Evolutionary conservation across 805 yeast species (phyloP), one percentile per base, ranked within the genome.

Genomic region (Cyberlindnera mycetangii): DNA sequence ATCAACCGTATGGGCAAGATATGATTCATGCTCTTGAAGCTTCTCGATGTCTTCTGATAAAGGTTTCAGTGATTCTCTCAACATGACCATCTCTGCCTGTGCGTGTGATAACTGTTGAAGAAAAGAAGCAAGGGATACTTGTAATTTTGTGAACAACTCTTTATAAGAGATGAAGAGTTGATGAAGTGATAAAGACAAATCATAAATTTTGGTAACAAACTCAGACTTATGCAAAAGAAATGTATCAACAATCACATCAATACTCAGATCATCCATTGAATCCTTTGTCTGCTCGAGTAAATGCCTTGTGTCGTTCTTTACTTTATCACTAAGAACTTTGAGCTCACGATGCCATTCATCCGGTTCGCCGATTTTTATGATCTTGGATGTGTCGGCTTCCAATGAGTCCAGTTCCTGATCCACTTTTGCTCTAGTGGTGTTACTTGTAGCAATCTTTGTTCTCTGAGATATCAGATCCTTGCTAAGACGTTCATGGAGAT

Each of bases 1-100:
- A 58, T 86, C 93, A 12, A 78, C 70, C 1, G 83, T 78, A 27
- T 61, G 61, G 4, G 74, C 54, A 19, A 55, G 41, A 12, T 42
- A 28, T 2, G 54, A 47, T 42, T 50, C 57, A 2, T 52, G 35
- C 10, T 11, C 30, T 24, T 58, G 69, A n/a, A 70, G 46, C 1
- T 42, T 30, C 41, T 57, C 64, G 19, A 60, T 51, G 2, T 52
- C 43, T 4, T 41, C 18, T 2, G 55, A 42, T 0, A 45, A 33
- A 0, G 42, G 12, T 33, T 56, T 61, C 25, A 64, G 33, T 0
- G 54, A 47, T 32, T 57, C 60, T 42, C 53, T 57, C 14, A 59
- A 24, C 0, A 32, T 33, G 1, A 55, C 46, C 53, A 56, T 50
- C 18, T 50, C 52, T 4, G 53, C 32, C 35, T 59, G 62, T 3